Evolutionary conservation across 305 asterid genomes (phyloP).

Genomic region (Fraxinus paxiana): DNA sequence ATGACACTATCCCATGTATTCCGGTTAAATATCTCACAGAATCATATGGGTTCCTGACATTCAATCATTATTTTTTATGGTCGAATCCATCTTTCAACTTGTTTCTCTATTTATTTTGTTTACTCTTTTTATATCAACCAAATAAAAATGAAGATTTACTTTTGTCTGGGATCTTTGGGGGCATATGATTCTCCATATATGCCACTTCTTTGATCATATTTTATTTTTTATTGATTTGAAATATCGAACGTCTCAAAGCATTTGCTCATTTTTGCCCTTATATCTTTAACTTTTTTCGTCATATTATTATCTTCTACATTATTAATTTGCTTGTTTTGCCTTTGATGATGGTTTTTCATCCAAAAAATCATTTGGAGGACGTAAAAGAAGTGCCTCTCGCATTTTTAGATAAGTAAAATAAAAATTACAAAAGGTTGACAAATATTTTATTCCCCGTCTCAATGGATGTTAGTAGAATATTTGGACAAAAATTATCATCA

Average conservation of each 20-base stretch:
- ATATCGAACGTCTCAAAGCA: not conserved
- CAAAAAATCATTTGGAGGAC: not conserved
- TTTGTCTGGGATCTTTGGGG: conserved; percentile 27
- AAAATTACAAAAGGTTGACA: not conserved
- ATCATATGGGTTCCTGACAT: conserved; percentile 15
- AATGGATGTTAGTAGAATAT: not conserved
- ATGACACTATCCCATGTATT: conserved; percentile 25
- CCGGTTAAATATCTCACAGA: conserved; percentile 17
- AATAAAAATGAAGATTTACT: conserved; percentile 1
- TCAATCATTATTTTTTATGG: conserved; percentile 4
- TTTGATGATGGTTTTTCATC: not conserved
- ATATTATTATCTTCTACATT: too few relatives aligned
- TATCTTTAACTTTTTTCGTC: not conserved
- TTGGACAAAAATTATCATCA: not conserved
- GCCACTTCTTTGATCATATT: not conserved
- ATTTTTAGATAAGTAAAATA: not conserved
- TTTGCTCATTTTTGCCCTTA: not conserved
- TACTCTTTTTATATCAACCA: not conserved
- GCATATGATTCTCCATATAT: conserved; percentile 21
- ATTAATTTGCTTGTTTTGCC: not conserved
- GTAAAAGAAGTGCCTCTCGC: not conserved
- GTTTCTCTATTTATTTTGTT: not conserved
- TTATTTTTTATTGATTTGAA: too few relatives aligned
- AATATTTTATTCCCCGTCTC: not conserved
- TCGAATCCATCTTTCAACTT: not conserved